Conservation (phyloP, 169 alveolate species). For the Toxoplasma gondii region DNA sequence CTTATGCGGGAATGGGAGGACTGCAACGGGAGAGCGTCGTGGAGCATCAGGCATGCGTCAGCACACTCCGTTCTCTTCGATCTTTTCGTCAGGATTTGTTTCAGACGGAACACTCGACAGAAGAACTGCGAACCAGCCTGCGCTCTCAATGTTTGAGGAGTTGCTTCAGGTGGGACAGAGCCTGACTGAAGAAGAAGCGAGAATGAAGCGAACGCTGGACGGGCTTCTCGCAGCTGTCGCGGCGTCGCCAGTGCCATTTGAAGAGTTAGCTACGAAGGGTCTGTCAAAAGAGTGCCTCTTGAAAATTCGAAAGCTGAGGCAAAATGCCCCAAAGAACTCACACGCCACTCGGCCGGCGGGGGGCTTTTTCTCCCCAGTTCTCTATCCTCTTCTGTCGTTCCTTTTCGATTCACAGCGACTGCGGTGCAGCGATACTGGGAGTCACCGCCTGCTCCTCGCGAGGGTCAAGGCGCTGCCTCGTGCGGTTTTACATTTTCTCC, state of each 20-base stretch:
- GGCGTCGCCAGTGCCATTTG: not conserved
- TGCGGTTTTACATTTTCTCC: not conserved
- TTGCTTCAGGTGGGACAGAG: not conserved
- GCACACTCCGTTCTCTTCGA: too few relatives aligned
- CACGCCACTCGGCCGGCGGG: not conserved
- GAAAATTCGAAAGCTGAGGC: not conserved
- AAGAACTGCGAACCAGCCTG: not conserved
- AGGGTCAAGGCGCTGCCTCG: not conserved
- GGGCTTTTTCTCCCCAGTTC: not conserved
- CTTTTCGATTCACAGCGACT: not conserved
- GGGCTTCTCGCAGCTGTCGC: not conserved
- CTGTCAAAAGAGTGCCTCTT: not conserved
- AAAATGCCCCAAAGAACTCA: not conserved
- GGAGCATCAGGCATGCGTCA: too few relatives aligned
- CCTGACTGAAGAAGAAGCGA: conserved; percentile 32
- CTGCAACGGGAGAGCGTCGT: too few relatives aligned
- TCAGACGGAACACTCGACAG: too few relatives aligned
- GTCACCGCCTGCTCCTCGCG: not conserved
- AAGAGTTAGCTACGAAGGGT: not conserved
- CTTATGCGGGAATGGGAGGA: too few relatives aligned
- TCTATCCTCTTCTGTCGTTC: not conserved
- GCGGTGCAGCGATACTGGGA: not conserved
- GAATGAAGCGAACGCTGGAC: not conserved
- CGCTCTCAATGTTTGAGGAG: conserved; percentile 30
- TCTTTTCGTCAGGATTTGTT: too few relatives aligned